Evolutionary conservation across 352 stramenopile genomes (phyloP).

Genomic region (Phytophthora pinifolia): DNA sequence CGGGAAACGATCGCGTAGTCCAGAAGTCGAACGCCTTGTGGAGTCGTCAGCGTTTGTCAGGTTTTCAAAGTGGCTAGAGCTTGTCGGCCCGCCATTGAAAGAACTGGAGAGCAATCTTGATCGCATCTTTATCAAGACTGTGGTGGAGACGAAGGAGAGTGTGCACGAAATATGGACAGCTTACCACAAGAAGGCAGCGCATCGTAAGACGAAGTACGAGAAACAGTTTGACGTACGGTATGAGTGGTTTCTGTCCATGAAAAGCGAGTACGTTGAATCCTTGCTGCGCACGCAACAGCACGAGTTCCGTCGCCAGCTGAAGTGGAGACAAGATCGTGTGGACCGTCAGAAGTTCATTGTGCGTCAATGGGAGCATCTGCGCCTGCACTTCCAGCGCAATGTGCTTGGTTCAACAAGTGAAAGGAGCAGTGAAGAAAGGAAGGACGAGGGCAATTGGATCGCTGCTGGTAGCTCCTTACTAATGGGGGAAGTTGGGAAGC

Average conservation of each 20-base stretch:
- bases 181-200: conserved; percentile 42
- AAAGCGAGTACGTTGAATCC: conserved; percentile 38
- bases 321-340: conserved; percentile 66
- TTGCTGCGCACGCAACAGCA: conserved; percentile 43
- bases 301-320: conserved; percentile 59
- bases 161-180: conserved; percentile 52
- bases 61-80: conserved; percentile 65
- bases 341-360: conserved; percentile 67
- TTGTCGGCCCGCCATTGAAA: conserved; percentile 66
- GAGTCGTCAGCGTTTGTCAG: conserved; percentile 34
- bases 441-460: background rate
- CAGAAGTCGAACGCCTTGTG: conserved; percentile 13
- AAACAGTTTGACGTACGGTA: conserved; percentile 43
- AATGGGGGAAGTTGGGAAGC: conserved; percentile 12
- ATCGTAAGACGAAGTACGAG: conserved; percentile 38
- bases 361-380: conserved; percentile 52
- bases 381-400: conserved; percentile 23
- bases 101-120: conserved; percentile 68
- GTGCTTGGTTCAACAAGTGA: conserved; percentile 2
- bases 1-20: conserved; percentile 1
- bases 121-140: conserved; percentile 54
- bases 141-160: conserved; percentile 53
- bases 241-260: conserved; percentile 45
- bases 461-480: conserved; percentile 8
- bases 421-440: background rate